Evolutionary conservation across 257 asterid species (phyloP).

Genomic region (Cruciata laevipes): DNA sequence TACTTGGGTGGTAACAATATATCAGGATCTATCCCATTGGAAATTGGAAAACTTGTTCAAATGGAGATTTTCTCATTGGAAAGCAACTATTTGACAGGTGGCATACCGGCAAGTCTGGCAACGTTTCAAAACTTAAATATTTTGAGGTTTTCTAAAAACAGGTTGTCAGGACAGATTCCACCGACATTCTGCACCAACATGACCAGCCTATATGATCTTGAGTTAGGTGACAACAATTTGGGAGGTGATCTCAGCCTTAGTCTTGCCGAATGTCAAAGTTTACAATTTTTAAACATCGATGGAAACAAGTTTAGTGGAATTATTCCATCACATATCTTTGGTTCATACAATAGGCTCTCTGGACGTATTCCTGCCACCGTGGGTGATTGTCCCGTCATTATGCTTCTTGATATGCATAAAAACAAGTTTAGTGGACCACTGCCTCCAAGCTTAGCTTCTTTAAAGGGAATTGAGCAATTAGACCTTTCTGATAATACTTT

Average conservation of each 20-base stretch:
- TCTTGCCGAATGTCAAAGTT: slow-evolving; percentile 11
- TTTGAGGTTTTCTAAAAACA: background rate
- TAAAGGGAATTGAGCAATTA: slow-evolving; percentile 2
- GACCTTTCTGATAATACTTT: background rate
- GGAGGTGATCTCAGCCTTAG: slow-evolving; percentile 17
- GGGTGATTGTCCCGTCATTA: slow-evolving; percentile 5
- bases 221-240: slow-evolving; percentile 8
- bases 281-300: slow-evolving; percentile 14
- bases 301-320: slow-evolving; percentile 21
- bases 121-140: slow-evolving; percentile 4
- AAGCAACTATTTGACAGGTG: slow-evolving; percentile 14
- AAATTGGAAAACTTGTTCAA: slow-evolving; percentile 19
- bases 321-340: slow-evolving; percentile 11
- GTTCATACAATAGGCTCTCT: slow-evolving; percentile 10
- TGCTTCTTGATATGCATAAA: background rate
- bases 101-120: slow-evolving; percentile 27
- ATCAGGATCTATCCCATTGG: slow-evolving; percentile 21
- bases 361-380: slow-evolving; percentile 14
- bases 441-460: background rate
- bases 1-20: slow-evolving; percentile 12
- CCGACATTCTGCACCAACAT: slow-evolving; percentile 7
- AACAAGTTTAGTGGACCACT: slow-evolving; percentile 4
- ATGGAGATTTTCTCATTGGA: background rate
- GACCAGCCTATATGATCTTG: slow-evolving; percentile 9
- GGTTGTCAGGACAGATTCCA: background rate